A percentile compares a stretch with the other conserved stretches of the same genome.
phyloP scores from a whole-genome alignment of 1,284 basidiomycete species.

The Peniophora sp. region DNA sequence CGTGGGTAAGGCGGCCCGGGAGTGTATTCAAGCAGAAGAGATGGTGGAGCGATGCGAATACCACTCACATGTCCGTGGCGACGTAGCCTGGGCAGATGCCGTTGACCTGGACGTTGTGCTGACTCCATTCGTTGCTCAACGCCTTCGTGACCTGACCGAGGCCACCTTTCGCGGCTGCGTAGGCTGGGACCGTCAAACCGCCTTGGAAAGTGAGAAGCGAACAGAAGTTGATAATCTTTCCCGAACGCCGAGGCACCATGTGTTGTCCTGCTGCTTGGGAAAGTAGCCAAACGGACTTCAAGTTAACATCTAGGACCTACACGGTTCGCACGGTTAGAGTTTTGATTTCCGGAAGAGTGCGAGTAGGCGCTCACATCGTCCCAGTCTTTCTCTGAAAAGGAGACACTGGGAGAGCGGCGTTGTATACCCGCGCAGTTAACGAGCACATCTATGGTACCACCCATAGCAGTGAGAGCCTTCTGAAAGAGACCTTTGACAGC shows the following conservation, averaged over 20 bases:
- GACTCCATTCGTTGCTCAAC: slow-evolving; percentile 68
- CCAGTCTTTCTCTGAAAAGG: slow-evolving; percentile 85
- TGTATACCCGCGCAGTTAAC: slow-evolving; percentile 94
- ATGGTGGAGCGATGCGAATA: slow-evolving; percentile 6
- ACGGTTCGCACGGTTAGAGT: neutral
- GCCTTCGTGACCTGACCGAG: slow-evolving; percentile 79
- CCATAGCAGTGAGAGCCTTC: slow-evolving; percentile 54
- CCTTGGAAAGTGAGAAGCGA: slow-evolving; percentile 77
- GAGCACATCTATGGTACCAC: slow-evolving; percentile 72
- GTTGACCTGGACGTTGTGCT: slow-evolving; percentile 85
- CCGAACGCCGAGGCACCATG: slow-evolving; percentile 68
- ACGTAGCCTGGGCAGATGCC: slow-evolving; percentile 90
- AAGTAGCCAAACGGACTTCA: slow-evolving; percentile 73
- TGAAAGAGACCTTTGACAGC: slow-evolving; percentile 62
- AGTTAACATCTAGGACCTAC: slow-evolving; percentile 71
- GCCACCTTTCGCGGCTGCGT: slow-evolving; percentile 87
- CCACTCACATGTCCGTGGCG: slow-evolving; percentile 76
- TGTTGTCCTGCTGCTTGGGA: slow-evolving; percentile 71
- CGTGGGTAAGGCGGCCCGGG: neutral
- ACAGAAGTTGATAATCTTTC: slow-evolving; percentile 80
- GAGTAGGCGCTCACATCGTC: slow-evolving; percentile 58
- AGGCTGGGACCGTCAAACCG: slow-evolving; percentile 80
- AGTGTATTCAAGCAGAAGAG: neutral
- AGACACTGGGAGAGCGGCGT: slow-evolving; percentile 72
- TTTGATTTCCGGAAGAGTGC: neutral